Conservation (phyloP, 2,329 filamentous ascomycete species). For the Zopfia rhizophila region DNA sequence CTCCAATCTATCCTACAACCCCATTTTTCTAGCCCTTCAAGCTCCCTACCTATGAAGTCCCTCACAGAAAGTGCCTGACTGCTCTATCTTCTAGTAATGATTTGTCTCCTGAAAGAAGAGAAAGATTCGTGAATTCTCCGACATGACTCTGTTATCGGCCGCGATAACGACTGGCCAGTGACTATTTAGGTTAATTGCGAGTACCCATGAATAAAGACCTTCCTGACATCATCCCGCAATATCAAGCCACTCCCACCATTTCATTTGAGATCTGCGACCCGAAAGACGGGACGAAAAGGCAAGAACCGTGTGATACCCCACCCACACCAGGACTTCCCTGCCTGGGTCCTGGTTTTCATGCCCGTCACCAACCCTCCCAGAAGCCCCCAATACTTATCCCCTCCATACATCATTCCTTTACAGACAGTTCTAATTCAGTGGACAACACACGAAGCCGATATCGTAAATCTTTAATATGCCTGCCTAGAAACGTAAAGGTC, state of each 20-base stretch:
- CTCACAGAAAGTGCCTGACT: too few species aligned
- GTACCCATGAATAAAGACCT: slow-evolving; percentile 18
- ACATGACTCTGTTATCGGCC: slow-evolving; percentile 3
- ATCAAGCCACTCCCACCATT: slow-evolving; percentile 5
- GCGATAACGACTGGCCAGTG: slow-evolving; percentile 21
- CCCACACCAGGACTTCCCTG: background rate
- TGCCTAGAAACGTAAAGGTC: slow-evolving; percentile 56
- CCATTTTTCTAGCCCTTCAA: too few species aligned
- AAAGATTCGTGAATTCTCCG: too few species aligned
- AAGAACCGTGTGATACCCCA: slow-evolving; percentile 14
- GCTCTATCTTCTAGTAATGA: too few species aligned
- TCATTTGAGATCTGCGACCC: background rate
- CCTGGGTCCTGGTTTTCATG: background rate
- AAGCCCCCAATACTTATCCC: too few species aligned
- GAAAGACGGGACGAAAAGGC: background rate
- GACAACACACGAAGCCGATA: too few species aligned
- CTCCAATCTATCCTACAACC: too few species aligned
- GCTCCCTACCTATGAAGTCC: too few species aligned
- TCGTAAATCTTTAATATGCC: slow-evolving; percentile 40
- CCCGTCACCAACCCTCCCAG: too few species aligned
- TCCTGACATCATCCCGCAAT: slow-evolving; percentile 10
- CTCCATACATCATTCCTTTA: too few species aligned
- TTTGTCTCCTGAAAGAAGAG: too few species aligned
- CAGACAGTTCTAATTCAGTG: slow-evolving; percentile 21
- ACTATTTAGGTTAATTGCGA: slow-evolving; percentile 34